Evolutionary conservation across 805 yeast genomes (phyloP).

Genomic region (Pichia pseudocactophila): DNA sequence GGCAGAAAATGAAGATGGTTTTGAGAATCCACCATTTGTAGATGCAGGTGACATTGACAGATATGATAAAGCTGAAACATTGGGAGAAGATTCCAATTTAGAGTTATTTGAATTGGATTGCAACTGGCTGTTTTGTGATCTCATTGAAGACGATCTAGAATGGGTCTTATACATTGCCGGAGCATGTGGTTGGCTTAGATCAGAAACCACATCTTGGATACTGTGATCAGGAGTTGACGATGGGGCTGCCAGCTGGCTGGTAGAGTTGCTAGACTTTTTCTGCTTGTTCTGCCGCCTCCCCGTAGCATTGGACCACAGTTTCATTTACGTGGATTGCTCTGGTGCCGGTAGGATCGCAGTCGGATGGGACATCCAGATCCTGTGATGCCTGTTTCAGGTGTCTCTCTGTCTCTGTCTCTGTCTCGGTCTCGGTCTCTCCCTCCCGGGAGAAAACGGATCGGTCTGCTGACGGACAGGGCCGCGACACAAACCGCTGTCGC

Average conservation of each 20-base stretch:
- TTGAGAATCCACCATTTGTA: slow-evolving; percentile 10
- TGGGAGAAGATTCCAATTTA: slow-evolving; percentile 1
- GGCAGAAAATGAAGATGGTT: slow-evolving; percentile 6
- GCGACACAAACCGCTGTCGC: no score
- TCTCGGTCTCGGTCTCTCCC: no score
- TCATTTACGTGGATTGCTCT: background rate
- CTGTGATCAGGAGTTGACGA: no score
- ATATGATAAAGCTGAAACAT: slow-evolving; percentile 3
- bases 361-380: background rate
- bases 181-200: background rate
- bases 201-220: background rate
- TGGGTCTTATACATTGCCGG: background rate
- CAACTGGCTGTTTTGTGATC: slow-evolving; percentile 5
- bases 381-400: no score
- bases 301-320: background rate
- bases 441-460: no score
- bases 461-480: no score
- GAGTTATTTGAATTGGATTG: background rate
- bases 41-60: slow-evolving; percentile 7
- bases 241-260: no score
- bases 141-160: slow-evolving; percentile 5
- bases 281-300: background rate
- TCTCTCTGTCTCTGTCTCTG: no score
- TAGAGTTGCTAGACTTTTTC: background rate
- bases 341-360: background rate